Evolutionary conservation across 1,284 basidiomycete species (phyloP).

Genomic region (Neotropicomus parvogracilis): DNA sequence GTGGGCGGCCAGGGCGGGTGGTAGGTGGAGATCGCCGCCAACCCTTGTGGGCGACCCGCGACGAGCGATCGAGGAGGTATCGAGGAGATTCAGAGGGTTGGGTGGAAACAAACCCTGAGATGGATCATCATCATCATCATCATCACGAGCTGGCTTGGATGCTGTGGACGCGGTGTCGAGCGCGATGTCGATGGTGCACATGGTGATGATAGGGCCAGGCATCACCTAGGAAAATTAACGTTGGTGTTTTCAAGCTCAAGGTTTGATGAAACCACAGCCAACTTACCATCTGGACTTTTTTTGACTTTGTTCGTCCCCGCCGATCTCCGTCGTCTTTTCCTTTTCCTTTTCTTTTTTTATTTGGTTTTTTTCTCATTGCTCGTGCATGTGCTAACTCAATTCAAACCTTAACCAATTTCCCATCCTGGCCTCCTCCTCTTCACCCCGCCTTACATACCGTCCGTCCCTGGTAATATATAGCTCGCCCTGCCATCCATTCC

Average conservation of each 20-base stretch:
- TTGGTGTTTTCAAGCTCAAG: conserved; percentile 20
- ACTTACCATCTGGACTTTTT: conserved; percentile 22
- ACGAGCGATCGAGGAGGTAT: neutral
- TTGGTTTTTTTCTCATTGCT: conserved; percentile 12
- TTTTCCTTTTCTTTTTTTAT: conserved; percentile 7
- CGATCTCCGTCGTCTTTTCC: conserved; percentile 18
- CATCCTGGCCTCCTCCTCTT: conserved; percentile 18
- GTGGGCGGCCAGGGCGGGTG: too few species aligned
- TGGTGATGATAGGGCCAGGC: conserved; percentile 1
- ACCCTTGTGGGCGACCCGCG: neutral
- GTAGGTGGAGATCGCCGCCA: conserved; percentile 1
- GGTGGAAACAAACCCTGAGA: conserved; percentile 3
- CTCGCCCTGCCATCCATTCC: neutral
- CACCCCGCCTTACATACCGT: conserved; percentile 16
- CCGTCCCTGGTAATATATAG: conserved; percentile 28
- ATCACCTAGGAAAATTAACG: conserved; percentile 20
- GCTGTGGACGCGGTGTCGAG: conserved; percentile 1
- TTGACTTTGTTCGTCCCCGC: conserved; percentile 16
- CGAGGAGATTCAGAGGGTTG: neutral
- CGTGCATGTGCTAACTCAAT: conserved; percentile 35
- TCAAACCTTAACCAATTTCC: conserved; percentile 37
- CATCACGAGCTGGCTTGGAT: neutral
- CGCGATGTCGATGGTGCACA: neutral
- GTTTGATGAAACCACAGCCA: conserved; percentile 22
- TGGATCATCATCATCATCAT: conserved; percentile 3